phyloP scores from a whole-genome alignment of 345 rosid species.

The Turritis glabra region DNA sequence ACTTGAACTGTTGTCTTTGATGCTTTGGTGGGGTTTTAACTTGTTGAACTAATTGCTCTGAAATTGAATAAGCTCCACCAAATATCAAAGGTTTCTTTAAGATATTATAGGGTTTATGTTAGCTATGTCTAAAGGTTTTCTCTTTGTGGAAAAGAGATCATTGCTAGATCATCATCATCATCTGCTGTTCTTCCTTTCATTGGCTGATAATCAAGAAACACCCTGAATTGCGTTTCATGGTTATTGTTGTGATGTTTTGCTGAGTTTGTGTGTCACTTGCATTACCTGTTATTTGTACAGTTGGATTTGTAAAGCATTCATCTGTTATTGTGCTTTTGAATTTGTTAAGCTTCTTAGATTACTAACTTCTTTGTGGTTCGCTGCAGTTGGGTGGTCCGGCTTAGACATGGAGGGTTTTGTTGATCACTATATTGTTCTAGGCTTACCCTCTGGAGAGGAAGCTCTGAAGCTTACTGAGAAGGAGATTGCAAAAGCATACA shows the following conservation, averaged over 20 bases:
- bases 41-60: not conserved
- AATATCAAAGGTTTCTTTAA: not conserved
- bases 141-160: not conserved
- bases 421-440: conserved; percentile 81
- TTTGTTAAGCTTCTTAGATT: not conserved
- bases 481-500: conserved; percentile 81
- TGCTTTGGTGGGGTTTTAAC: not conserved
- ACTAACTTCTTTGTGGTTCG: conserved; percentile 1
- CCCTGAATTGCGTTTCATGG: not conserved
- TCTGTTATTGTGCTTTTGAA: not conserved
- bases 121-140: not conserved
- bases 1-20: not conserved
- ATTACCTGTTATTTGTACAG: not conserved
- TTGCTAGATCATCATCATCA: not conserved
- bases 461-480: conserved; percentile 68
- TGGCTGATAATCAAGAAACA: conserved; percentile 6
- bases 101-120: not conserved
- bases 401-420: conserved; percentile 51
- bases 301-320: not conserved
- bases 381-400: not conserved
- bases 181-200: not conserved
- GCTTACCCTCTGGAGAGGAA: conserved; percentile 85
- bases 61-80: not conserved
- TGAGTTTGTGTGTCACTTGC: not conserved
- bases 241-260: not conserved